Conservation (phyloP, 805 yeast species). For the Metschnikowia cubensis region DNA sequence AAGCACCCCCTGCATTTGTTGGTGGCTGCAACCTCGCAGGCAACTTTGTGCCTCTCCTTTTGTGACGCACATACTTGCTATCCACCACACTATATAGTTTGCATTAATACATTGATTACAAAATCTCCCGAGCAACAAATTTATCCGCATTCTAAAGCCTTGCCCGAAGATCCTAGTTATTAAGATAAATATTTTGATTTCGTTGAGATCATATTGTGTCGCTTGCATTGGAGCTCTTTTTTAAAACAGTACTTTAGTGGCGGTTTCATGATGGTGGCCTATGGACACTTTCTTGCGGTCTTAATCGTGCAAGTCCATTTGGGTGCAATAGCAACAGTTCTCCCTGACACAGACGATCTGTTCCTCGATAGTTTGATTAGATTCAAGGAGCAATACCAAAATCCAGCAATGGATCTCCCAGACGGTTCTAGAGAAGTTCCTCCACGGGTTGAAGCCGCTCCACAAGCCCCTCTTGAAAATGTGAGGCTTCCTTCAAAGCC, state of each 20-base stretch:
- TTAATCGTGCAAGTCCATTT: neutral
- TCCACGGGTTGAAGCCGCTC: neutral
- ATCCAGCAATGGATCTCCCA: neutral
- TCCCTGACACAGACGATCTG: neutral
- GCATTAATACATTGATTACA: neutral
- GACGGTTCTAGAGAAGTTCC: neutral
- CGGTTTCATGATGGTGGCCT: neutral
- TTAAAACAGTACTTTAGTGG: neutral
- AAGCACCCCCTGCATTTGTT: neutral
- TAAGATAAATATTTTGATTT: no score
- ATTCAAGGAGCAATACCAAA: conserved; percentile 2
- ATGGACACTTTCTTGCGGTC: neutral
- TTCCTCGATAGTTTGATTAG: conserved; percentile 2
- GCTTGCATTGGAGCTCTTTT: neutral
- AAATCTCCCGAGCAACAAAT: neutral
- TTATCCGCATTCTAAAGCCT: neutral
- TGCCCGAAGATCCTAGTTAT: no score
- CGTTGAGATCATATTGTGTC: neutral
- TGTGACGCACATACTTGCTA: neutral
- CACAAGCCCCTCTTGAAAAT: neutral
- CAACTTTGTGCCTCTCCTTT: neutral
- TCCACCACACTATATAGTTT: neutral
- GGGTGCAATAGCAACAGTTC: neutral
- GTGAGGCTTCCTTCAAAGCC: neutral
- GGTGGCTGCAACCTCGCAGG: neutral